Evolutionary conservation across 2,329 filamentous ascomycete genomes (phyloP), one percentile per base, ranked within the genome.

Genomic region (Penicillium brasilianum): DNA sequence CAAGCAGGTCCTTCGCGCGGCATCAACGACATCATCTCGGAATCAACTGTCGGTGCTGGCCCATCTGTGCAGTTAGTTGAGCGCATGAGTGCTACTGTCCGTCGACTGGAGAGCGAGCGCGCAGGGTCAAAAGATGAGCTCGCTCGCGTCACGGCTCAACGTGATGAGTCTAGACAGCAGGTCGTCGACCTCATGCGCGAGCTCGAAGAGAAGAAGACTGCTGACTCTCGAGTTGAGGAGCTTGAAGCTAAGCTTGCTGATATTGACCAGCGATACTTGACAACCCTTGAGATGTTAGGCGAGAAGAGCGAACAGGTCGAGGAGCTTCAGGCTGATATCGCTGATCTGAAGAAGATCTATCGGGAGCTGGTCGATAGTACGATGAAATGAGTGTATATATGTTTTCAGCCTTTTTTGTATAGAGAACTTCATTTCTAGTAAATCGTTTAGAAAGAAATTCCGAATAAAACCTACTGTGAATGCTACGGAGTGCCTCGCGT

Each of bases 291-390:
- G 80, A 89, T 98, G 87, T 80, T 99, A 59, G 95, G 95, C 1
- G 95, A 99, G 85, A 97, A 97, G 85, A 97, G 92, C 76, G 95
- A 99, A 82, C 82, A 90, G 72, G 93, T 97, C 2, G 93, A 97
- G 73, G 95, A 99, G 82, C 81, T 99, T 67, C 88, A 85, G 76
- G 89, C 90, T 13, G 95, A 98, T 82, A 90, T 99, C 56, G 83
- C 88, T 66, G 95, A 99, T 81, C 84, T 99, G 75, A 99, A 99
- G 82, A 90, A 89, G 72, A 97, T 99, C 85, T 98, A 98, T 81
- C 87, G 92, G 67, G 94, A 98, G 74, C 79, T 99, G 76, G 90
- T 96, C 52, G 91, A 96, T 79, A 87, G 89, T 73, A 94, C 92
- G 60, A 87, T 93, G 73, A 90, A 87, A 78, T 90, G 32, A 52